Evolutionary conservation across 106 monocot species (phyloP).

Genomic region (Narthecium ossifragum): DNA sequence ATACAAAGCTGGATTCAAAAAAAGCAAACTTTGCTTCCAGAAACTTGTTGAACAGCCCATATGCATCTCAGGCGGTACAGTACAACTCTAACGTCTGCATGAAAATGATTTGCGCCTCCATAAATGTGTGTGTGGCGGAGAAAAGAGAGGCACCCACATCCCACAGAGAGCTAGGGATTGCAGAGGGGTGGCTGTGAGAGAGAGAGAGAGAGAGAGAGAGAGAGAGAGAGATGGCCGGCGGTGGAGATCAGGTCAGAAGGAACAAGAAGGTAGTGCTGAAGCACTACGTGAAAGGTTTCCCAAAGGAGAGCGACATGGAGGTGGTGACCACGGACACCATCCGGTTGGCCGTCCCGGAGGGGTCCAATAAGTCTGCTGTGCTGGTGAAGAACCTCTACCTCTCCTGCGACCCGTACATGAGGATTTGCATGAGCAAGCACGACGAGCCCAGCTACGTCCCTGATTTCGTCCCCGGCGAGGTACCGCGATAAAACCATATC

Average conservation of each 20-base stretch:
- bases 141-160: too few relatives aligned
- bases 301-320: constrained; percentile 23
- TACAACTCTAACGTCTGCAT: too few relatives aligned
- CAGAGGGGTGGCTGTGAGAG: too few relatives aligned
- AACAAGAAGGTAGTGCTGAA: constrained; percentile 30
- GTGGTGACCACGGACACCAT: constrained; percentile 2
- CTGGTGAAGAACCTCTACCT: constrained; percentile 36
- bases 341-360: constrained; percentile 17
- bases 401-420: constrained; percentile 27
- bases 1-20: too few relatives aligned
- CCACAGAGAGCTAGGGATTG: too few relatives aligned
- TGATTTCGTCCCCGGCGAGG: background rate
- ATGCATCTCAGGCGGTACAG: too few relatives aligned
- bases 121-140: too few relatives aligned
- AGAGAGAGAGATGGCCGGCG: background rate
- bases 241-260: constrained; percentile 1
- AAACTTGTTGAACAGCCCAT: too few relatives aligned
- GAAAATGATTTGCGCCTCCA: too few relatives aligned
- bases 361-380: constrained; percentile 10
- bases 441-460: background rate
- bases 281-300: constrained; percentile 12
- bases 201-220: too few relatives aligned
- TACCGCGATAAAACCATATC: too few relatives aligned
- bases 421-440: background rate
- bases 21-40: too few relatives aligned